Evolutionary conservation across 148 eudicot genomes (phyloP).

Genomic region (Rhododendron vialii): DNA sequence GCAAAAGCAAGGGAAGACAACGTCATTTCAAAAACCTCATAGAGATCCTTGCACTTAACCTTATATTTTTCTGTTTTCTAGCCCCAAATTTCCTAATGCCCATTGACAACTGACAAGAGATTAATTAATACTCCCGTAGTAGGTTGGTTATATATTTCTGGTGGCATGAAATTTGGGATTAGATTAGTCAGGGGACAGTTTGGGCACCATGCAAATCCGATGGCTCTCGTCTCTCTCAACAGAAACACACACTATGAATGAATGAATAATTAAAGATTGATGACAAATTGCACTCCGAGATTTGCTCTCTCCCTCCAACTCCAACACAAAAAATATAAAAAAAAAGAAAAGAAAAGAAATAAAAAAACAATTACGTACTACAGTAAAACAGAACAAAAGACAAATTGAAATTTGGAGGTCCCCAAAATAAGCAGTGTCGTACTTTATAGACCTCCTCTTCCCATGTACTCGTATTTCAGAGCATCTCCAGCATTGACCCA

Average conservation of each 20-base stretch:
- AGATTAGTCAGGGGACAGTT: not conserved
- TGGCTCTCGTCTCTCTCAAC: not conserved
- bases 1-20: too few relatives aligned
- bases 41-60: too few relatives aligned
- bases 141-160: too few relatives aligned
- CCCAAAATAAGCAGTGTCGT: too few relatives aligned
- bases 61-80: too few relatives aligned
- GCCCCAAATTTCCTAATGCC: not conserved
- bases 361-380: not conserved
- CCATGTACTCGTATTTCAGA: too few relatives aligned
- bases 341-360: not conserved
- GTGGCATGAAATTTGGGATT: not conserved
- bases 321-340: not conserved
- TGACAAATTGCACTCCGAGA: not conserved
- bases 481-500: too few relatives aligned
- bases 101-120: too few relatives aligned
- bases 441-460: too few relatives aligned
- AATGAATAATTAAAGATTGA: not conserved
- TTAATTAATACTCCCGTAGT: too few relatives aligned
- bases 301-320: not conserved
- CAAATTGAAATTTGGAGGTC: too few relatives aligned
- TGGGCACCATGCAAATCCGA: not conserved
- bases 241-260: not conserved
- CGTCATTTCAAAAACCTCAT: too few relatives aligned
- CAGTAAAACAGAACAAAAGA: not conserved